A percentile compares a stretch with the other conserved stretches of the same genome.
phyloP scores from a whole-genome alignment of 2,329 filamentous ascomycete genomes.

The Alternaria solani region DNA sequence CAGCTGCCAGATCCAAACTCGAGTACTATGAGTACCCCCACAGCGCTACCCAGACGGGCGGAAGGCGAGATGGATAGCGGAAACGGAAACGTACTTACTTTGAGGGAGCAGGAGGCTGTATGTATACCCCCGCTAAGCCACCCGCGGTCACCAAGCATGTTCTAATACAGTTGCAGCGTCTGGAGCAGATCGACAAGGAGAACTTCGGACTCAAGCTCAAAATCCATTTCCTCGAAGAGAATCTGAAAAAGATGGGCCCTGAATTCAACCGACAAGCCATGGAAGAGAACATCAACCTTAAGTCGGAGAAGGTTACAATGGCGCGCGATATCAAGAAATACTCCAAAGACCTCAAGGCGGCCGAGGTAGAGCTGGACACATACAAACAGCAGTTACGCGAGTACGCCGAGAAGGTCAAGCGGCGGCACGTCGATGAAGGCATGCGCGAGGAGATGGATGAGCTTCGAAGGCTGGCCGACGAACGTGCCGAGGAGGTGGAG shows the following conservation, averaged over 20 bases:
- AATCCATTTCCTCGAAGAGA: conserved; percentile 91
- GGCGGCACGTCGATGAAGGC: conserved; percentile 75
- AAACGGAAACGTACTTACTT: conserved; percentile 86
- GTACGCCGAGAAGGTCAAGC: conserved; percentile 81
- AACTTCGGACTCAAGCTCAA: conserved; percentile 78
- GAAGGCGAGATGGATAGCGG: conserved; percentile 75
- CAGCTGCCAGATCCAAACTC: conserved; percentile 80
- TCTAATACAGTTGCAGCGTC: conserved; percentile 60
- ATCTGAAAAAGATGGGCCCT: conserved; percentile 83
- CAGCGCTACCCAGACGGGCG: conserved; percentile 72
- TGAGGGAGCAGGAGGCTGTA: conserved; percentile 93
- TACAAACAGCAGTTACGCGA: conserved; percentile 84
- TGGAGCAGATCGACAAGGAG: conserved; percentile 96
- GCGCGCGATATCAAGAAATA: conserved; percentile 85
- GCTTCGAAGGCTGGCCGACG: conserved; percentile 55
- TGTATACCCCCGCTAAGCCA: conserved; percentile 25
- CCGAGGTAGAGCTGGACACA: conserved; percentile 84
- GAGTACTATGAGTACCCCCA: conserved; percentile 81
- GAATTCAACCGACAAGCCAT: conserved; percentile 89
- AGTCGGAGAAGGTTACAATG: conserved; percentile 90
- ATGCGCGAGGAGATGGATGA: conserved; percentile 69
- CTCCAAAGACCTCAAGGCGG: conserved; percentile 81
- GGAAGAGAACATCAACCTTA: conserved; percentile 94
- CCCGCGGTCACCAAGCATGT: too few relatives aligned
- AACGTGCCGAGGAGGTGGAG: conserved; percentile 50